Conservation (phyloP, 2,329 filamentous ascomycete species). For the Escovopsis sp. region DNA sequence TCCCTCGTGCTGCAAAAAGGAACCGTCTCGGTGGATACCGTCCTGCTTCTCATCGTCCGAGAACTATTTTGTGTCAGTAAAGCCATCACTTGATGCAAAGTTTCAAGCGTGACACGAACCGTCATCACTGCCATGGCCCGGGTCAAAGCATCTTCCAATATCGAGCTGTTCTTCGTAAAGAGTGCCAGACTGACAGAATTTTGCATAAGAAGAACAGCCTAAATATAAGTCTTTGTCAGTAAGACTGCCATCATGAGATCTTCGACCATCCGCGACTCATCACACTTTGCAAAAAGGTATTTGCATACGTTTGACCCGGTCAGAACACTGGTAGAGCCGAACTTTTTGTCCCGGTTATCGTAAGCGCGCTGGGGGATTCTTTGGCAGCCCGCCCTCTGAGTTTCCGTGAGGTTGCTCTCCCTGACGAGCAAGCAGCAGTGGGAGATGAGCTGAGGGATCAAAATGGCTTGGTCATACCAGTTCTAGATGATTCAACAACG, state of each 20-base stretch:
- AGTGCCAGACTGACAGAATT: slow-evolving; percentile 11
- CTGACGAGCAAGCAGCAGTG: slow-evolving; percentile 9
- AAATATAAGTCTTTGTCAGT: neutral
- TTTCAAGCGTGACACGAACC: slow-evolving; percentile 1
- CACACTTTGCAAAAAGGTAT: neutral
- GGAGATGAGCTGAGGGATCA: slow-evolving; percentile 11
- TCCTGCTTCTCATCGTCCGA: slow-evolving; percentile 7
- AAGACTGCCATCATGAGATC: neutral
- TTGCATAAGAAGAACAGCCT: slow-evolving; percentile 12
- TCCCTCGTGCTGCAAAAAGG: slow-evolving; percentile 11
- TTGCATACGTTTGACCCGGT: slow-evolving; percentile 11
- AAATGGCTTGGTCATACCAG: slow-evolving; percentile 11
- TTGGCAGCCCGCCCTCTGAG: slow-evolving; percentile 8
- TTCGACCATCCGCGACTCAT: too few relatives aligned
- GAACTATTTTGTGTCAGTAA: slow-evolving; percentile 4
- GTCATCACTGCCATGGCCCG: slow-evolving; percentile 9
- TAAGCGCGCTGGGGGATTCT: slow-evolving; percentile 10
- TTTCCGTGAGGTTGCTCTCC: slow-evolving; percentile 7
- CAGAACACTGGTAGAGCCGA: slow-evolving; percentile 9
- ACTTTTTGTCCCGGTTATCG: slow-evolving; percentile 8
- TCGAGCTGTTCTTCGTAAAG: slow-evolving; percentile 9
- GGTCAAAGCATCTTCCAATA: slow-evolving; percentile 7
- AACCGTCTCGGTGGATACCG: slow-evolving; percentile 12
- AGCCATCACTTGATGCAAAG: neutral
- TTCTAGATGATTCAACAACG: slow-evolving; percentile 5